Percentiles rank a stretch among this genome's conserved stretches.
These are phyloP conservation scores for Candida arabinofermentans DNA, from an alignment of 805 yeast genomes.

Conservation along the genomic window DNA sequence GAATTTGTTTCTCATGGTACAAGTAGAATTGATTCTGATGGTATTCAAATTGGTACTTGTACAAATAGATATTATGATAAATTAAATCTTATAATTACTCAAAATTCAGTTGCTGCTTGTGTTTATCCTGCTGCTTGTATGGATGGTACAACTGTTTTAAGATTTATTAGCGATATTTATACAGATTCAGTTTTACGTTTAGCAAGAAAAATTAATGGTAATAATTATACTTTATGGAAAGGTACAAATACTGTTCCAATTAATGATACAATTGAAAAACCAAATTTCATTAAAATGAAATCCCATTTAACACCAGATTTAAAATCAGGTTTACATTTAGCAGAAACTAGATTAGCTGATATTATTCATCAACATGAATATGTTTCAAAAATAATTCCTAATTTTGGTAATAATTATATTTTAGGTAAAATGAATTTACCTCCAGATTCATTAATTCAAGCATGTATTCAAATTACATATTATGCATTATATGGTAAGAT, in stretches of 20 bases:
- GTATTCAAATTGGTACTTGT: constrained; percentile 53
- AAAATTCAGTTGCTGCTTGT: constrained; percentile 55
- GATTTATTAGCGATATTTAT: constrained; percentile 55
- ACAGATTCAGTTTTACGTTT: constrained; percentile 54
- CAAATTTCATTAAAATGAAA: constrained; percentile 22
- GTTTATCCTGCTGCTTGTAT: constrained; percentile 56
- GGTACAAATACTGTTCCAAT: constrained; percentile 35
- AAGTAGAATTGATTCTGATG: constrained; percentile 39
- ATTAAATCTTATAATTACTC: constrained; percentile 48
- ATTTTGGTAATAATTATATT: constrained; percentile 32
- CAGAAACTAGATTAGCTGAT: constrained; percentile 57
- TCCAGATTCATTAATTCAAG: constrained; percentile 48
- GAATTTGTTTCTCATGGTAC: constrained; percentile 50
- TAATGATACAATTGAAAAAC: constrained; percentile 35
- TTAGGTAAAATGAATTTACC: constrained; percentile 39
- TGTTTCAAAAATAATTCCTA: constrained; percentile 31
- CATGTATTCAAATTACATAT: constrained; percentile 49
- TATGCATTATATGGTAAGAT: constrained; percentile 53
- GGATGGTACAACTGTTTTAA: constrained; percentile 55
- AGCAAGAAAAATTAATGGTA: constrained; percentile 55
- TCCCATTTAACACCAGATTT: constrained; percentile 44
- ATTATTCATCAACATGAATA: constrained; percentile 56
- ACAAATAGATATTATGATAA: constrained; percentile 60
- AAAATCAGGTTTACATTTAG: constrained; percentile 44
- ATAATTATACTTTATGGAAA: constrained; percentile 51